Base-by-base conservation (phyloP, 768 basidiomycete genomes). In the Phylloporus arenicola region DNA sequence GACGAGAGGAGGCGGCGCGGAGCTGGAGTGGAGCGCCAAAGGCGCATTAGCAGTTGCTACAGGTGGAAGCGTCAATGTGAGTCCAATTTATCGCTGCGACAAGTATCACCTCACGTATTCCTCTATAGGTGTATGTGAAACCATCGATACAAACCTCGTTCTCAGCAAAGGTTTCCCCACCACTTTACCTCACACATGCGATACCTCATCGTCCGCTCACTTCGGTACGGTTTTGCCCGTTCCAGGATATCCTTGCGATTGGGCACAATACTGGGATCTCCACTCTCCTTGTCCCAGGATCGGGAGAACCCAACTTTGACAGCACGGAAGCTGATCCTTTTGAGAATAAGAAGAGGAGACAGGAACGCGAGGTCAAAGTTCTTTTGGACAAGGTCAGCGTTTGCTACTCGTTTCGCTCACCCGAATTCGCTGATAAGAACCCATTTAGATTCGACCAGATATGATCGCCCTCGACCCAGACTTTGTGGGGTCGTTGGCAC, bases 281-380 rank as follows among this genome's bases (percentile, higher is more conserved):
- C 4, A 87, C 81, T 37, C 78, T 98, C 45, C 75, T 98, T 48
- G 85, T 98, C 0, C 96, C 96, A 0, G 95, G 95, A 24, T 72
- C 84, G 9, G 96, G 95, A 30, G 94, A 98, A 67, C 82, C 94
- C 41, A 93, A 96, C 74, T 95, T 93, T 65, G 96, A 99, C 62
- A 88, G 86, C 51, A 67, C 77, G 13, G 96, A 98, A 67, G 90
- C 92, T 0, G 94, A 99, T 79, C 92, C 94, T 3, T 97, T 88
- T 71, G 95, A 99, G 69, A 80, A 84, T 61, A 82, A 79, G 66
- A 84, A 81, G 54, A 76, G 87, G 19, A 70, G 92, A 50, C 76
- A 89, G 48, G 96, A 98, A 71, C 77, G 89, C 50, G 96, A 98
- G 68, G 92, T 98, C 60, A 85, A 88, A 65, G 79, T 76, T 39